Conservation (phyloP, 495 filamentous ascomycete species). For the Penicillium macrosclerotiorum region DNA sequence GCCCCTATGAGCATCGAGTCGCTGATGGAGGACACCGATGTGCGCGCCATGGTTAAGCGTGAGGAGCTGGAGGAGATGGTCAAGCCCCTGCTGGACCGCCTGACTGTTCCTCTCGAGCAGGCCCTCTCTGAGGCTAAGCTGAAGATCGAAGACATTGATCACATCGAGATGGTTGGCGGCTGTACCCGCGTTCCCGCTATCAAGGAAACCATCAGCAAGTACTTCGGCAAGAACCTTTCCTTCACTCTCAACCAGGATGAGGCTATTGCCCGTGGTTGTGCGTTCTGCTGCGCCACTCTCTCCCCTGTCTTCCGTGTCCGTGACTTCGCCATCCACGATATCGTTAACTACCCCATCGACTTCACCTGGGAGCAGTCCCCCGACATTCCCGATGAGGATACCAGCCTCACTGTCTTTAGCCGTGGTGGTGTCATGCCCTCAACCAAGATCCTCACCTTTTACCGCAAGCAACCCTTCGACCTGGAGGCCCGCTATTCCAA, state of each 20-base stretch:
- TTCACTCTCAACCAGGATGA: constrained; percentile 99
- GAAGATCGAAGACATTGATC: constrained; percentile 86
- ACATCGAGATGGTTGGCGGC: constrained; percentile 91
- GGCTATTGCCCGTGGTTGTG: constrained; percentile 92
- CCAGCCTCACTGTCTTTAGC: constrained; percentile 95
- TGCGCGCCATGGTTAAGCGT: constrained; percentile 82
- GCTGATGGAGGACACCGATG: constrained; percentile 96
- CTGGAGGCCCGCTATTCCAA: constrained; percentile 92
- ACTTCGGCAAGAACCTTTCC: constrained; percentile 88
- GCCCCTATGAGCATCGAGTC: constrained; percentile 98
- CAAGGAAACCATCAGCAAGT: constrained; percentile 85
- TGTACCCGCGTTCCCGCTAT: constrained; percentile 90
- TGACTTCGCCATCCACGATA: constrained; percentile 96
- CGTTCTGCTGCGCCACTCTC: constrained; percentile 97
- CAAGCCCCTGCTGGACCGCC: constrained; percentile 76
- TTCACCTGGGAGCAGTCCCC: constrained; percentile 99
- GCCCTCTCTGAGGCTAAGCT: constrained; percentile 90
- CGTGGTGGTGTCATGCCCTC: constrained; percentile 96
- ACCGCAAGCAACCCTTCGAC: constrained; percentile 96
- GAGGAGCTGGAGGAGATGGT: constrained; percentile 92
- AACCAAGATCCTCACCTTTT: constrained; percentile 99
- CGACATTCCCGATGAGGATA: constrained; percentile 98
- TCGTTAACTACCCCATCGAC: constrained; percentile 97
- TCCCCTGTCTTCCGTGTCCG: constrained; percentile 98
- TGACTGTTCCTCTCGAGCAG: constrained; percentile 75